Evolutionary conservation across 495 filamentous ascomycete species (phyloP), one percentile per base, ranked within the genome.

Genomic region (Lasiosphaeria ovina): DNA sequence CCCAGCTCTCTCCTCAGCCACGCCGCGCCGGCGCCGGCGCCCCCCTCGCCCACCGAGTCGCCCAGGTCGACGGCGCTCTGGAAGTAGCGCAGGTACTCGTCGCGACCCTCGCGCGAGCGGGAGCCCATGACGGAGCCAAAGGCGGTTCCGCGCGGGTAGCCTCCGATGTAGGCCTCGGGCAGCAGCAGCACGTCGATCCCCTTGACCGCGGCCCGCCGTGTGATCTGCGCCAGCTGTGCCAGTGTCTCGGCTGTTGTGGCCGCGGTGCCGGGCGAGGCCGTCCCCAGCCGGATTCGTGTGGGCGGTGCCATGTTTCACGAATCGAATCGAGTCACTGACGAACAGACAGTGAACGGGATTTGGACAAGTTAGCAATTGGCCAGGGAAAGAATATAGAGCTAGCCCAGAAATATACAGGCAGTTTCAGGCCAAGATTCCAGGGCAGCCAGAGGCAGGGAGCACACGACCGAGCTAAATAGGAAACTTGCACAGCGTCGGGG

Each of bases 81-180:
- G 76, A 93, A 97, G 70, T 98, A 96, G 2, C 80, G 74, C 9
- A 93, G 80, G 68, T 89, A 98, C 59, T 95, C 92, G 7, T 95
- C 90, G 4, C 93, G 83, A 3, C 93, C 93, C 17, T 77, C 79
- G 11, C 80, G 74, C 1, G 80, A 78, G 6, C 93, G 86, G 3
- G 77, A 76, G 0, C 93, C 93, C 9, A 97, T 82, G 0, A 83
- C 78, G 35, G 84, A 81, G 11, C 91, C 92, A 64, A 97, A 97
- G 51, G 77, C 76, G 59, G 85, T 87, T n/a, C 88, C 89, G 31
- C 93, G 87, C 12, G 93, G 93, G 67, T 98, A 98, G 8, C 93
- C 93, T 17, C 93, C 93, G 0, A 98, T 81, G 70, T 91, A 97
- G 33, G 93, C 93, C 77, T 98, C 93, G 0, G 93, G 93, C 65